Conservation (phyloP, 352 stramenopile genomes). For the Phytophthora niederhauseri region DNA sequence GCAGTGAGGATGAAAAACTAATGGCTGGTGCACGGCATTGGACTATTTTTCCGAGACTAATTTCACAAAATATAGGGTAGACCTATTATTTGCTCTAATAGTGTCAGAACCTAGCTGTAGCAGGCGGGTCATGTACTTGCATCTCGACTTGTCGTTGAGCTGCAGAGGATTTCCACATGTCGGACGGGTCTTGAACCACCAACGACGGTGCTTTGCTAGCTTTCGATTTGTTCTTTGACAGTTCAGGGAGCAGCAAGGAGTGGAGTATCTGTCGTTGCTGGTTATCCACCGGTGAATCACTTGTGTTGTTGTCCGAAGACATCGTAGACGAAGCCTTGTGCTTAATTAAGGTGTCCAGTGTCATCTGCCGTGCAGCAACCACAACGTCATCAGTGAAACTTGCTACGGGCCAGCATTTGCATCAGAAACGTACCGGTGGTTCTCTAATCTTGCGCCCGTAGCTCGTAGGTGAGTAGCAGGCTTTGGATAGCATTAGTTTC, state of each 20-base stretch:
- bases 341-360: conserved; percentile 55
- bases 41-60: neutral
- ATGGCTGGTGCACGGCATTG: conserved; percentile 28
- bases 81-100: too few species aligned
- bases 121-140: conserved; percentile 10
- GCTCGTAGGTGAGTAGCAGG: conserved; percentile 40
- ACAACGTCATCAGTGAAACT: neutral
- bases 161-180: conserved; percentile 39
- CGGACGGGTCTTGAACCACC: conserved; percentile 21
- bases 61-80: too few species aligned
- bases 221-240: conserved; percentile 9
- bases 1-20: conserved; percentile 15
- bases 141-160: neutral
- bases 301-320: conserved; percentile 17
- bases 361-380: conserved; percentile 37
- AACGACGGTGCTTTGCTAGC: conserved; percentile 4
- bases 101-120: conserved; percentile 41
- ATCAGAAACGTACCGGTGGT: conserved; percentile 37
- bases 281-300: conserved; percentile 10
- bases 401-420: neutral
- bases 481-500: conserved; percentile 22
- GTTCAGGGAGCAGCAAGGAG: conserved; percentile 23
- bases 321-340: conserved; percentile 22
- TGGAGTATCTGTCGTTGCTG: conserved; percentile 28
- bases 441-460: conserved; percentile 40